Conservation (phyloP, 176 grass and related monocot species). For the Thalia dealbata region DNA sequence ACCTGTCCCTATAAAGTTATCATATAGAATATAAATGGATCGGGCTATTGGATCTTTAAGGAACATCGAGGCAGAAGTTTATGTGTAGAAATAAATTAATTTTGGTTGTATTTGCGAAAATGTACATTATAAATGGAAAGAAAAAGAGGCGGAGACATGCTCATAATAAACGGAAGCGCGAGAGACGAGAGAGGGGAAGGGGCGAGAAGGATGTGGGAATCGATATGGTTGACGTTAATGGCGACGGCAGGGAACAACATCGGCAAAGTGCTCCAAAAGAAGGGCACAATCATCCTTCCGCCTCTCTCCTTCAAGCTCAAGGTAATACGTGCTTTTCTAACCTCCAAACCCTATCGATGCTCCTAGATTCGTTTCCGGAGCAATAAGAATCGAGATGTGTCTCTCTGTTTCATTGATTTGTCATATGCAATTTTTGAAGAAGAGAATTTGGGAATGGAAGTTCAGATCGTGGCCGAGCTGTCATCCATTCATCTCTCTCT, state of each 20-base stretch:
- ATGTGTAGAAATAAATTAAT: no score
- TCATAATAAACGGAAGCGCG: neutral
- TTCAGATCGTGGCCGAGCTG: neutral
- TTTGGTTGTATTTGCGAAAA: no score
- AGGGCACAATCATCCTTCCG: slow-evolving; percentile 90
- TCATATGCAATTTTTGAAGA: neutral
- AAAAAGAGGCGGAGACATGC: no score
- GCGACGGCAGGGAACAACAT: slow-evolving; percentile 94
- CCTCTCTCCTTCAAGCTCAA: slow-evolving; percentile 99
- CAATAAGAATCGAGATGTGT: neutral
- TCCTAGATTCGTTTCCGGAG: neutral
- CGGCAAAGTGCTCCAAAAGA: slow-evolving; percentile 97
- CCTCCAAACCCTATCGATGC: neutral
- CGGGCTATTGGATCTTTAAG: no score
- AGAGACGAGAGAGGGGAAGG: neutral
- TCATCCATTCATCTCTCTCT: no score
- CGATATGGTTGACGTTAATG: slow-evolving; percentile 70
- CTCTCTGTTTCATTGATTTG: neutral
- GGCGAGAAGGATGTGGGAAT: slow-evolving; percentile 62
- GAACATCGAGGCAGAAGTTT: no score
- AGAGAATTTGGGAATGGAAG: neutral
- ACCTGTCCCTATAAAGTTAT: no score
- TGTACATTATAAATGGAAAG: no score
- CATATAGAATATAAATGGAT: no score
- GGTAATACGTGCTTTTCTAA: slow-evolving; percentile 11